Conservation (phyloP, 257 asterid species). For the Schizonepeta tenuifolia region DNA sequence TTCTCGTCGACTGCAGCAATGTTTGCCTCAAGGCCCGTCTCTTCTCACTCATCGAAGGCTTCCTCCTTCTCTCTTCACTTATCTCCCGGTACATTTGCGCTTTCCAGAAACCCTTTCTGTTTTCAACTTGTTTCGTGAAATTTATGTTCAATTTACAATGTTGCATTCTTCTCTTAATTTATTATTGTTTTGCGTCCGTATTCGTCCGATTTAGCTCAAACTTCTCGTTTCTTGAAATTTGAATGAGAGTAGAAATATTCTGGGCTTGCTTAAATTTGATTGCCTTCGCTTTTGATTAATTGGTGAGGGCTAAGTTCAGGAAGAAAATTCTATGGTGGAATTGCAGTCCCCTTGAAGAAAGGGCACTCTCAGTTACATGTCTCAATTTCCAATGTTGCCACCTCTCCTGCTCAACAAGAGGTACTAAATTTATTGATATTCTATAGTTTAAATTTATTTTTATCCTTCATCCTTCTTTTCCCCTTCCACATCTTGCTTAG, state of each 20-base stretch:
- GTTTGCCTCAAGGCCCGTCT: slow-evolving; percentile 47
- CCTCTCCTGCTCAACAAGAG: slow-evolving; percentile 65
- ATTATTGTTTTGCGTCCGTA: not conserved
- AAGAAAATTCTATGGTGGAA: slow-evolving; percentile 64
- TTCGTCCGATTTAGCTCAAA: slow-evolving; percentile 10
- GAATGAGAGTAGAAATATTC: slow-evolving; percentile 10
- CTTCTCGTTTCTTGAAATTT: slow-evolving; percentile 1
- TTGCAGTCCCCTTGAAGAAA: slow-evolving; percentile 56
- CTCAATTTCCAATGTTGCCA: slow-evolving; percentile 75
- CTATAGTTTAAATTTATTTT: not conserved
- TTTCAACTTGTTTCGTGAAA: not conserved
- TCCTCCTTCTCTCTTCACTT: slow-evolving; percentile 39
- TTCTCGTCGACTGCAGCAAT: slow-evolving; percentile 53
- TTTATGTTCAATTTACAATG: slow-evolving; percentile 14
- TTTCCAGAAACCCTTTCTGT: slow-evolving; percentile 3
- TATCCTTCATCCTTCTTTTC: not conserved
- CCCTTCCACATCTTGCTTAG: not conserved
- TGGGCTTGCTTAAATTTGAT: slow-evolving; percentile 5
- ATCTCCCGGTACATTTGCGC: slow-evolving; percentile 10
- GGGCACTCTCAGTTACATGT: slow-evolving; percentile 57
- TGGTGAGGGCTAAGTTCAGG: slow-evolving; percentile 52
- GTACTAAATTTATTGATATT: slow-evolving; percentile 23
- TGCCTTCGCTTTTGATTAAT: not conserved
- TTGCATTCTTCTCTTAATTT: slow-evolving; percentile 15
- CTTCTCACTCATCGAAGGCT: slow-evolving; percentile 45